phyloP scores from a whole-genome alignment of 2,329 filamentous ascomycete species.

The Chaetothyriales sp. region DNA sequence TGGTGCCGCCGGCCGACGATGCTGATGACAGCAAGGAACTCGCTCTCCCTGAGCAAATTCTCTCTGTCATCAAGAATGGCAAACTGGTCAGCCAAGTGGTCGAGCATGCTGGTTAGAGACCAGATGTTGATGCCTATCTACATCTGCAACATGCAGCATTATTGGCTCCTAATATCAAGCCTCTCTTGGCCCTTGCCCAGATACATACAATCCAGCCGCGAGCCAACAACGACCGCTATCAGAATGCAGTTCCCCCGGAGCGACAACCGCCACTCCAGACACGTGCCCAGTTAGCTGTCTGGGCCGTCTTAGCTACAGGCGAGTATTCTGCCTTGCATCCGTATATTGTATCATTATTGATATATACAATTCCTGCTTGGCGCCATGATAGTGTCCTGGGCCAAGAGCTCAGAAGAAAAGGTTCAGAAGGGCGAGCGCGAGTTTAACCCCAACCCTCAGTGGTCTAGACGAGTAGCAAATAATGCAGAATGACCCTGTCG shows the following conservation, averaged over 20 bases:
- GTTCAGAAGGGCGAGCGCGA: neutral
- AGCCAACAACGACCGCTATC: neutral
- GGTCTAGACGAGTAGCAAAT: neutral
- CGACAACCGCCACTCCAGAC: neutral
- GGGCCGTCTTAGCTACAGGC: neutral
- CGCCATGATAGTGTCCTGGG: neutral
- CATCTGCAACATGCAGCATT: neutral
- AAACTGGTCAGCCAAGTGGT: slow-evolving; percentile 86
- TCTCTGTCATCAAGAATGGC: slow-evolving; percentile 62
- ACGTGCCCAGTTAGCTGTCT: neutral
- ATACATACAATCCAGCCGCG: neutral
- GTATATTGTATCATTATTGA: neutral
- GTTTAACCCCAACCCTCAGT: neutral
- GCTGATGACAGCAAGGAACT: slow-evolving; percentile 76
- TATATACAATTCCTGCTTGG: neutral
- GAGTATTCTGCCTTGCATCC: neutral
- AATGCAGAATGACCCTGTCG: neutral
- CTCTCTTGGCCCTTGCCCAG: neutral
- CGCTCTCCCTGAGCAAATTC: slow-evolving; percentile 77
- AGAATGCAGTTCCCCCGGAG: neutral
- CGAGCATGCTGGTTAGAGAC: slow-evolving; percentile 64
- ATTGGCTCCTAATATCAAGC: neutral
- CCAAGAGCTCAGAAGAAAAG: neutral
- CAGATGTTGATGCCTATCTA: neutral
- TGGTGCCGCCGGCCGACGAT: slow-evolving; percentile 53